These are phyloP conservation scores for Tetracladium maxilliforme DNA, from an alignment of 2,329 filamentous ascomycete species.

Conservation along the genomic window DNA sequence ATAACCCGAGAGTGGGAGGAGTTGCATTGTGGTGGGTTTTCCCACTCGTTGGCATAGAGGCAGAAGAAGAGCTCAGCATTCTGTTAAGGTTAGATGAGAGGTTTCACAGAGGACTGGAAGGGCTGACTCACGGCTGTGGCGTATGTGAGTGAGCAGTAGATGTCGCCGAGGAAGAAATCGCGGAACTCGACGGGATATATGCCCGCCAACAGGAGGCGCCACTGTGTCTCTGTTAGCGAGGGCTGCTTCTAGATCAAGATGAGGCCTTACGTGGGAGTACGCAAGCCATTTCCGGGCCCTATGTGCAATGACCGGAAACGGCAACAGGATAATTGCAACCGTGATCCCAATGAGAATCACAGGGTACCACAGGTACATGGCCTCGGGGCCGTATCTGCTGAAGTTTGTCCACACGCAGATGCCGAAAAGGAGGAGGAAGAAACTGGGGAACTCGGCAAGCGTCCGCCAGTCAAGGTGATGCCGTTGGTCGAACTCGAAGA, in stretches of 20 bases:
- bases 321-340: slow-evolving; percentile 56
- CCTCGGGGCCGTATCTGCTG: slow-evolving; percentile 44
- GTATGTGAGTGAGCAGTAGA: slow-evolving; percentile 93
- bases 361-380: slow-evolving; percentile 75
- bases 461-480: slow-evolving; percentile 83
- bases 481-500: slow-evolving; percentile 89
- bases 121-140: slow-evolving; percentile 56
- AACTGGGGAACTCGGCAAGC: slow-evolving; percentile 71
- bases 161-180: slow-evolving; percentile 95
- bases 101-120: no score
- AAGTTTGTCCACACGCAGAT: slow-evolving; percentile 87
- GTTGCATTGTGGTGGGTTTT: slow-evolving; percentile 62
- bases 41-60: slow-evolving; percentile 70
- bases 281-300: slow-evolving; percentile 73
- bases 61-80: slow-evolving; percentile 93
- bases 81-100: slow-evolving; percentile 21
- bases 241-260: not conserved
- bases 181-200: slow-evolving; percentile 90
- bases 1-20: slow-evolving; percentile 70
- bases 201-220: slow-evolving; percentile 72
- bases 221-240: slow-evolving; percentile 33
- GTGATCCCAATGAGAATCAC: slow-evolving; percentile 63
- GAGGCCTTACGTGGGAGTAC: slow-evolving; percentile 60
- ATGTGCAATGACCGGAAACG: slow-evolving; percentile 59
- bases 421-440: slow-evolving; percentile 66